Conservation (phyloP, 768 basidiomycete species). For the Tulasnella sp. region DNA sequence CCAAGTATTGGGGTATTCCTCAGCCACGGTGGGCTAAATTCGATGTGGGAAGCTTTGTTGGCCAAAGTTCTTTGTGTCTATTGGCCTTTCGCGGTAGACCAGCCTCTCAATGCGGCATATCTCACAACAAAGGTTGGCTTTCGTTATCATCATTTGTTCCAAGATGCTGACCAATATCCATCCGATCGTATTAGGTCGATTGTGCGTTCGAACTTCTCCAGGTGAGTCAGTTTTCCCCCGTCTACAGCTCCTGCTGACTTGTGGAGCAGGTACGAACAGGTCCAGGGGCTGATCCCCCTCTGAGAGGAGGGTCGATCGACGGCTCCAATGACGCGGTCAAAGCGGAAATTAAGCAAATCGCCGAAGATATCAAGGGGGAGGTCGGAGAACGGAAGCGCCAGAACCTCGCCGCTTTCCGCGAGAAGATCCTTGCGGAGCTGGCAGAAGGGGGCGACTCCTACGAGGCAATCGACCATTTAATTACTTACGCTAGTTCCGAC, state of each 20-base stretch:
- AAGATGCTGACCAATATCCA: background rate
- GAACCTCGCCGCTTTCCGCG: background rate
- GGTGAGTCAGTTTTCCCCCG: background rate
- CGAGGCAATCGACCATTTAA: background rate
- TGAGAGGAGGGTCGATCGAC: background rate
- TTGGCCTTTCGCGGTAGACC: slow-evolving; percentile 13
- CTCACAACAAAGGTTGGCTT: background rate
- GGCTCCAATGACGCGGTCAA: background rate
- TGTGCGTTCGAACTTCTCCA: background rate
- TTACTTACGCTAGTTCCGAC: background rate
- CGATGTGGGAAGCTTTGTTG: slow-evolving; percentile 13
- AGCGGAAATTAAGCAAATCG: background rate
- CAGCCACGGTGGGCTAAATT: slow-evolving; percentile 10
- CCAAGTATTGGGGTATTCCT: slow-evolving; percentile 10
- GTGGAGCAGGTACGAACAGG: background rate
- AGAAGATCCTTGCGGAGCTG: background rate
- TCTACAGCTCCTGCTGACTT: background rate
- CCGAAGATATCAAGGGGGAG: background rate
- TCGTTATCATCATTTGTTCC: background rate
- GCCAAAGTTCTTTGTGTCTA: background rate
- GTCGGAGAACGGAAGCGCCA: background rate
- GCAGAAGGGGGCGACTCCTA: background rate
- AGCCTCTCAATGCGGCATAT: slow-evolving; percentile 9
- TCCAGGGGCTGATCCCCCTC: background rate
- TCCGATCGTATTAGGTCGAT: background rate